These are phyloP conservation scores for Dalbergia cochinchinensis DNA, from an alignment of 306 rosid species.

Conservation along the genomic window DNA sequence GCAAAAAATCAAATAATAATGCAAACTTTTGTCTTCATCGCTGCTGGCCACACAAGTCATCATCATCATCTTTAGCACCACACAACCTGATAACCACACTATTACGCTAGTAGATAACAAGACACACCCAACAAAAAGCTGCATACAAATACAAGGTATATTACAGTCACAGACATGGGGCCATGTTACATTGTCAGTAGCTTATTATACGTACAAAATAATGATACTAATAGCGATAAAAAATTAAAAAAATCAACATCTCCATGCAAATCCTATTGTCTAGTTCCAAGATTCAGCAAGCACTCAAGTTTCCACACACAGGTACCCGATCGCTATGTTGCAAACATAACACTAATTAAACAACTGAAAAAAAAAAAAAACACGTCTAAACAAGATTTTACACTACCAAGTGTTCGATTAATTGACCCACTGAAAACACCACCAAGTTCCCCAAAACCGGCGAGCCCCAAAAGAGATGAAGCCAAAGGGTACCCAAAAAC, in stretches of 20 bases:
- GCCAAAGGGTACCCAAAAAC: constrained; percentile 18
- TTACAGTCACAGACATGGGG: constrained; percentile 34
- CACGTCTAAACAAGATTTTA: background rate
- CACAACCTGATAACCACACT: constrained; percentile 6
- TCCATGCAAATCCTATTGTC: constrained; percentile 30
- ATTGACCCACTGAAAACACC: background rate
- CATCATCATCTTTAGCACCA: constrained; percentile 27
- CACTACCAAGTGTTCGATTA: constrained; percentile 31
- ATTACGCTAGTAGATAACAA: constrained; percentile 42
- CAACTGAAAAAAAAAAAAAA: background rate
- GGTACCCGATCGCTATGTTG: constrained; percentile 4
- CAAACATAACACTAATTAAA: background rate
- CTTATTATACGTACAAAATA: constrained; percentile 13
- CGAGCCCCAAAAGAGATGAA: background rate
- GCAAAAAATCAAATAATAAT: constrained; percentile 37
- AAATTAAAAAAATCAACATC: constrained; percentile 32
- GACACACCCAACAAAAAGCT: constrained; percentile 47
- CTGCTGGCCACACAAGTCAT: constrained; percentile 47
- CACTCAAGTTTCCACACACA: constrained; percentile 37
- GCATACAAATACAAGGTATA: constrained; percentile 22
- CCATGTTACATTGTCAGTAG: constrained; percentile 38
- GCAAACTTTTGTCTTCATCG: constrained; percentile 53
- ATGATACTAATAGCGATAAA: background rate
- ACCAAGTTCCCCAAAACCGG: background rate
- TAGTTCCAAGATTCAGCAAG: constrained; percentile 9